Evolutionary conservation across 2,329 filamentous ascomycete genomes (phyloP), one percentile per base, ranked within the genome.

Genomic region (Phialemonium atrogriseum): DNA sequence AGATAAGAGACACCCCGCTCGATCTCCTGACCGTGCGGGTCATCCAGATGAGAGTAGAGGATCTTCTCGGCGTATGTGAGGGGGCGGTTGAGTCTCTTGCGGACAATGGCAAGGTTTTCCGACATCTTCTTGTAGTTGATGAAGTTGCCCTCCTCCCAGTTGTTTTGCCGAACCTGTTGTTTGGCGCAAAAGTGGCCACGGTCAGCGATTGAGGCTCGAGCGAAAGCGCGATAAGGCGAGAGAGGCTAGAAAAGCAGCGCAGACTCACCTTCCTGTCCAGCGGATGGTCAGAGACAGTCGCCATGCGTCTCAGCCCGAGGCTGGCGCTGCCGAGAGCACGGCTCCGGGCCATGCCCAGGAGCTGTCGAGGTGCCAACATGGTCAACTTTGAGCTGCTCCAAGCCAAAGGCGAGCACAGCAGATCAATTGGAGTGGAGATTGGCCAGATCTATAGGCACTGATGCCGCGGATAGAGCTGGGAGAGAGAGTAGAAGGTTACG

Each of bases 121-220:
- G 84, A 87, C 87, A 96, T 95, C 77, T 95, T 95, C 77, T 85
- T 87, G 63, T 98, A 98, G 76, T 95, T 94, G 74, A 96, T 94
- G 73, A 86, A 95, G 75, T 93, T 91, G 63, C 75, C 77, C 63
- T 87, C 83, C 68, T 98, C 91, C 73, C 80, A 86, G 68, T 86
- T 95, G 73, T 89, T 94, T 76, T 96, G 94, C 64, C 82, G 83
- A 62, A 98, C 72, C 72, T 77, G 38, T 42, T 30, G 25, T 37
- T 46, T n/a, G n/a, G n/a, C n/a, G n/a, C n/a, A n/a, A n/a, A n/a
- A 41, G 48, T 35, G 41, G 40, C 40, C 20, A 32, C 30, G 30
- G 39, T 43, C 34, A 45, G 42, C 38, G 25, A 33, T 27, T 16
- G 22, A 23, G 12, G 20, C 12, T 7, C 11, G 23, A 24, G 6